Conservation (phyloP, 495 filamentous ascomycete genomes). For the Tuber brumale region DNA sequence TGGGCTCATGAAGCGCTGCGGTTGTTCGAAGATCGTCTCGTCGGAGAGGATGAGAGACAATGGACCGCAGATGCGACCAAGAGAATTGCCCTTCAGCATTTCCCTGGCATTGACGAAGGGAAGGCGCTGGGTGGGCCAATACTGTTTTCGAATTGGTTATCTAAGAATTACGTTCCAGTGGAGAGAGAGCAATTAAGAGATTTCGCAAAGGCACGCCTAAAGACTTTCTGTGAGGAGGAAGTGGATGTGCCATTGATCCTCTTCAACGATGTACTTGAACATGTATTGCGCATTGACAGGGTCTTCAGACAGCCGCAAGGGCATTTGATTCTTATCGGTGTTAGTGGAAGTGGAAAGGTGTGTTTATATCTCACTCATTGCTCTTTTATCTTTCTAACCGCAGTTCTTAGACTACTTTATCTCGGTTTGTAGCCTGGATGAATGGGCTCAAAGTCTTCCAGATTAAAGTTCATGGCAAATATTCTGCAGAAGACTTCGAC, state of each 20-base stretch:
- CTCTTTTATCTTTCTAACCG: constrained; percentile 15
- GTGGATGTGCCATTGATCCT: constrained; percentile 95
- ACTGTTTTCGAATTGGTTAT: constrained; percentile 98
- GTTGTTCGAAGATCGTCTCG: constrained; percentile 92
- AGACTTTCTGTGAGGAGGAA: constrained; percentile 98
- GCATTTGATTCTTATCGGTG: constrained; percentile 95
- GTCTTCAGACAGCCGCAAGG: constrained; percentile 98
- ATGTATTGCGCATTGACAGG: constrained; percentile 94
- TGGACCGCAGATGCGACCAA: constrained; percentile 86
- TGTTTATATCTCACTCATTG: background rate
- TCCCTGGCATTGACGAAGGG: constrained; percentile 83
- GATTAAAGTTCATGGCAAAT: constrained; percentile 98
- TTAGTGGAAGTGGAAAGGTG: constrained; percentile 87
- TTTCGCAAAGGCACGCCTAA: constrained; percentile 93
- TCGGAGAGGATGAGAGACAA: constrained; percentile 85
- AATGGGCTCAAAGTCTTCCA: constrained; percentile 98
- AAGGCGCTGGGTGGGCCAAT: constrained; percentile 90
- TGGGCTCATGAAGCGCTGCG: constrained; percentile 97
- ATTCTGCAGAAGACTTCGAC: constrained; percentile 97
- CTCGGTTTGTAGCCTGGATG: constrained; percentile 99
- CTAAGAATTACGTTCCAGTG: constrained; percentile 95
- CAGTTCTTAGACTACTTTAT: constrained; percentile 69
- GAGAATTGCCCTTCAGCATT: constrained; percentile 79
- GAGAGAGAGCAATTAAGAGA: constrained; percentile 89
- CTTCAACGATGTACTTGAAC: constrained; percentile 97